These are phyloP conservation scores for Geotrichum reessii DNA, from an alignment of 1,139 yeast genomes.

Conservation along the genomic window DNA sequence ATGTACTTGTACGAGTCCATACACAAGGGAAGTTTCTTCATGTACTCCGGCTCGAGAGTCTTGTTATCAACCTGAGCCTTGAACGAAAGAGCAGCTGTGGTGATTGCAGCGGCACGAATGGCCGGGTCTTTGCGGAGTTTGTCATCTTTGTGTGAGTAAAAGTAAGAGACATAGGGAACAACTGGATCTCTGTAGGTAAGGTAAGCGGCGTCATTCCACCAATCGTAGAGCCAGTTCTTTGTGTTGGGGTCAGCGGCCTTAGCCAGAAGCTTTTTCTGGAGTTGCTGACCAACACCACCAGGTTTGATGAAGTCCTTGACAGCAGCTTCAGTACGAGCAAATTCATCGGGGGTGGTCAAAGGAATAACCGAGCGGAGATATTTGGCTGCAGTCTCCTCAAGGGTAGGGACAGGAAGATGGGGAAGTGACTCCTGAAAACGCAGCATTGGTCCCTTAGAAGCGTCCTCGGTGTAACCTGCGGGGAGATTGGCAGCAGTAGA, in stretches of 20 bases:
- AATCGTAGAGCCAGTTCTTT: conserved; percentile 86
- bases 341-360: conserved; percentile 51
- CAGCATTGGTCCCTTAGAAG: conserved; percentile 61
- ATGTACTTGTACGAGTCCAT: conserved; percentile 89
- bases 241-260: conserved; percentile 51
- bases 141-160: conserved; percentile 73
- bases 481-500: conserved; percentile 32
- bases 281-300: conserved; percentile 59
- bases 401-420: conserved; percentile 78
- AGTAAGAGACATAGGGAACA: conserved; percentile 88
- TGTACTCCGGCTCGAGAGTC: conserved; percentile 62
- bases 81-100: conserved; percentile 39
- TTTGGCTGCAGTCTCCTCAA: conserved; percentile 62
- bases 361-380: conserved; percentile 75
- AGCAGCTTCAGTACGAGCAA: conserved; percentile 49
- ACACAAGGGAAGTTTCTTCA: conserved; percentile 78
- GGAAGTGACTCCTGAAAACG: conserved; percentile 74
- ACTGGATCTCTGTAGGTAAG: conserved; percentile 89
- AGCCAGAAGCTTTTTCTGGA: conserved; percentile 60
- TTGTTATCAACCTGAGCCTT: conserved; percentile 37
- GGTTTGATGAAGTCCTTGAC: conserved; percentile 61
- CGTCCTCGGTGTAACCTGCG: conserved; percentile 35
- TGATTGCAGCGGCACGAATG: conserved; percentile 62
- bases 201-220: conserved; percentile 95
- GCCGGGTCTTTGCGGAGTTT: conserved; percentile 57